These are phyloP conservation scores for Phylloporus scabripes DNA, from an alignment of 768 basidiomycete species.

Conservation along the genomic window DNA sequence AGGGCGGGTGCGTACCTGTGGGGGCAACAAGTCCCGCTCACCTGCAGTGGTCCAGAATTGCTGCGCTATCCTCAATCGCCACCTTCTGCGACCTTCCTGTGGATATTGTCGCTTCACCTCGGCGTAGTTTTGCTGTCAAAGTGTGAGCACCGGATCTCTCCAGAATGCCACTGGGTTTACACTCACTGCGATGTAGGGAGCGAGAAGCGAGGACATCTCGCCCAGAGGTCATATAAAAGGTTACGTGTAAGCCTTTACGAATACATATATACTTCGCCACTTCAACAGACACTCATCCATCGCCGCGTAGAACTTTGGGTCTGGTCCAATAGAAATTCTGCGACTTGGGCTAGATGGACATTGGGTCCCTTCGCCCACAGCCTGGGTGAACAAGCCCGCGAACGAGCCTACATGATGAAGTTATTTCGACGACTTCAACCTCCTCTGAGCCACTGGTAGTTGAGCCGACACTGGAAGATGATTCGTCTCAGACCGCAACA, in stretches of 20 bases:
- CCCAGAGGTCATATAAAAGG: too few relatives aligned
- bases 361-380: too few relatives aligned
- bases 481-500: too few relatives aligned
- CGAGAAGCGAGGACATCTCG: constrained; percentile 19
- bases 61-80: constrained; percentile 48
- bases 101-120: constrained; percentile 41
- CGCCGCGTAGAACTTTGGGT: background rate
- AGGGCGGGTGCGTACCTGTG: background rate
- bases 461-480: too few relatives aligned
- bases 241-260: too few relatives aligned
- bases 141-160: constrained; percentile 4
- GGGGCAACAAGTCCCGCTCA: constrained; percentile 9
- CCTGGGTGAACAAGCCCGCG: background rate
- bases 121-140: constrained; percentile 37
- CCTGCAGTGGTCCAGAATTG: constrained; percentile 39
- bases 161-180: background rate
- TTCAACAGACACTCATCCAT: background rate
- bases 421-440: background rate
- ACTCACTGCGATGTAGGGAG: constrained; percentile 20
- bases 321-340: background rate
- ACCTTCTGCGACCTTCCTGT: constrained; percentile 50
- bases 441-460: too few relatives aligned
- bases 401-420: constrained; percentile 7
- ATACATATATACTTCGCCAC: too few relatives aligned
- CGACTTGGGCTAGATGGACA: too few relatives aligned